Evolutionary conservation across 306 rosid species (phyloP), one percentile per base, ranked within the genome.

Genomic region (Potentilla sterilis): DNA sequence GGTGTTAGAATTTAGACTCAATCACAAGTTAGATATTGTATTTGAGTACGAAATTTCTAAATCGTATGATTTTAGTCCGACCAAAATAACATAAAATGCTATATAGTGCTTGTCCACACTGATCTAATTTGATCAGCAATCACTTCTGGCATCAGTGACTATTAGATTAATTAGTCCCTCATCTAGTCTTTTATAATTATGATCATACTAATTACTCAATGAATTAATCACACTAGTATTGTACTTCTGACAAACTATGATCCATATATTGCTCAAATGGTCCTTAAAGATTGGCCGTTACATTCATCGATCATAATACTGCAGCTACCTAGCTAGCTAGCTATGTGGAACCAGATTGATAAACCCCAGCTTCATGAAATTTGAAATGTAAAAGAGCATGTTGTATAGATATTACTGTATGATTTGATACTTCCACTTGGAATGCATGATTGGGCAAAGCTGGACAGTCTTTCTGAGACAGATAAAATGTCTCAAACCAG

Each of bases 361-460:
- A 11, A 69, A 47, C 32, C 57, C 59, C 46, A 48, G 7, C 18
- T 49, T 48, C 47, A 34, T 12, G 48, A 35, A 75, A 63, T 35
- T 41, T 12, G 8, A 48, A 28, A 28, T 1, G 28, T 28, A 28
- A 28, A 28, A 28, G 15, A 38, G 24, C 38, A 35, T 49, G 9
- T 49, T 28, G 28, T 28, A 28, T 28, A 28, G 28, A 28, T 28
- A 28, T 1, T 37, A 35, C 4, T 6, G 42, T 61, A 13, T 61
- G 67, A 61, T 71, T 52, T 3, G 21, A 35, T 71, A 4, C 40
- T 12, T 72, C 21, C 40, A 21, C 28, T 72, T 72, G 19, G 24
- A 38, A 22, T 38, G 66, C 65, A 38, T 76, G 80, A 48, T 49
- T 40, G 37, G 72, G 44, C 54, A 38, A 67, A 67, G 72, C 40